These are phyloP conservation scores for Arabidopsis lyrata DNA, from an alignment of 441 rosid genomes.

Conservation along the genomic window DNA sequence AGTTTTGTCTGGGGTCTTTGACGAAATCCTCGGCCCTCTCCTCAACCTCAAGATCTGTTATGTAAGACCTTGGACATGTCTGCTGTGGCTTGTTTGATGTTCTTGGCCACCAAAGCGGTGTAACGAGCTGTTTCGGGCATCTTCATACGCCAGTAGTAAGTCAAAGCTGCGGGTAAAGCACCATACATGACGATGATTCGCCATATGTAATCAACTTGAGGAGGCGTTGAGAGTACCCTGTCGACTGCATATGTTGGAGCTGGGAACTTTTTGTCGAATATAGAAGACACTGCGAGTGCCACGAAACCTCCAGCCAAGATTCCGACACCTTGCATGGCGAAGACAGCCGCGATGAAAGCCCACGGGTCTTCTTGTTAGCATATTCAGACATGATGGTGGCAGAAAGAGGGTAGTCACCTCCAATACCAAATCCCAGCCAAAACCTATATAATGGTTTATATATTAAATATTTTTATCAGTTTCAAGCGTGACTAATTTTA, in stretches of 20 bases:
- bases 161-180: constrained; percentile 51
- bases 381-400: constrained; percentile 81
- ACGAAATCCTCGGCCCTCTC: constrained; percentile 28
- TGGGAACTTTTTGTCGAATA: constrained; percentile 43
- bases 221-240: constrained; percentile 41
- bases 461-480: too few species aligned
- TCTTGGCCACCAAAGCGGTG: constrained; percentile 58
- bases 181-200: constrained; percentile 57
- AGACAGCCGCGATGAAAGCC: constrained; percentile 69
- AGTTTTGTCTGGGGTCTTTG: constrained; percentile 29
- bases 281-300: constrained; percentile 36
- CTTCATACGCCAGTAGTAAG: constrained; percentile 61
- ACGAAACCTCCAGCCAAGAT: constrained; percentile 65
- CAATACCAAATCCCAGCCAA: constrained; percentile 83
- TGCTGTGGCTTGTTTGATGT: constrained; percentile 53
- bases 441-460: constrained; percentile 40
- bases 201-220: constrained; percentile 59
- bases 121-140: constrained; percentile 69
- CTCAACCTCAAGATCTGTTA: constrained; percentile 49
- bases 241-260: neutral
- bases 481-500: too few species aligned
- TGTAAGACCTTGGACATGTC: constrained; percentile 63
- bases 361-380: constrained; percentile 71
- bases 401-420: constrained; percentile 82
- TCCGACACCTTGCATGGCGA: constrained; percentile 79